Evolutionary conservation across 768 basidiomycete species (phyloP), one percentile per base, ranked within the genome.

Genomic region (Dictyophora rubrovolvata): DNA sequence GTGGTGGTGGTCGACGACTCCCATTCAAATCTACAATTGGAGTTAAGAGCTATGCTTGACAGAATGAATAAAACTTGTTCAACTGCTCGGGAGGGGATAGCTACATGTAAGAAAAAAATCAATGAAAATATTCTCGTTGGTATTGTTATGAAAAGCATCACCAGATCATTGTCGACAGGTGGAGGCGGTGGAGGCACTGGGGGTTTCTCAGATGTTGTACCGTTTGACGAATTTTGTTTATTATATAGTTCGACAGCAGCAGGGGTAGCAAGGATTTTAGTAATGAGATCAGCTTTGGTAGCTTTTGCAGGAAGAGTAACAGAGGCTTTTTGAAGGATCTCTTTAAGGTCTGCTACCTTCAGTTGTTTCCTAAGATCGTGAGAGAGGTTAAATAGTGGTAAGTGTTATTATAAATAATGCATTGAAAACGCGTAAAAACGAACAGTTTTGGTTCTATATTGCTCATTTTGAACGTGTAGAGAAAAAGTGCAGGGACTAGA

Each of bases 331-430:
- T 73, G 48, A 66, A 87, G 80, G 61, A 87, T 79, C 59, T 79
- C 75, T 65, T 73, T 82, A 69, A 88, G 81, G 63, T 88, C 86
- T 36, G 78, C 77, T 67, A 87, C 86, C 69, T 85, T 87, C 74
- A 88, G 81, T 0, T 82, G 71, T 69, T 82, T 84, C 60, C 77
- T 77, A 20, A 17, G 11, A 1, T 28, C 28, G 28, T 3, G 28
- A 28, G 28, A 28, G 28, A 28, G 28, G 7, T 28, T 28, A 3
- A 2, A 28, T 28, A 18, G 21, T 33, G 28, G 56, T 60, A 14
- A 60, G 59, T 12, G 17, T 12, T 11, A 20, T 14, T 21, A 18
- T 36, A 10, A 12, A 20, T 55, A 36, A 56, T 54, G 2, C 20
- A 48, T 55, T 12, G 47, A 20, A 37, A 34, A 22, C 52, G 54